Evolutionary conservation across 495 filamentous ascomycete genomes (phyloP), one percentile per base, ranked within the genome.

Genomic region (Sporormia fimetaria): DNA sequence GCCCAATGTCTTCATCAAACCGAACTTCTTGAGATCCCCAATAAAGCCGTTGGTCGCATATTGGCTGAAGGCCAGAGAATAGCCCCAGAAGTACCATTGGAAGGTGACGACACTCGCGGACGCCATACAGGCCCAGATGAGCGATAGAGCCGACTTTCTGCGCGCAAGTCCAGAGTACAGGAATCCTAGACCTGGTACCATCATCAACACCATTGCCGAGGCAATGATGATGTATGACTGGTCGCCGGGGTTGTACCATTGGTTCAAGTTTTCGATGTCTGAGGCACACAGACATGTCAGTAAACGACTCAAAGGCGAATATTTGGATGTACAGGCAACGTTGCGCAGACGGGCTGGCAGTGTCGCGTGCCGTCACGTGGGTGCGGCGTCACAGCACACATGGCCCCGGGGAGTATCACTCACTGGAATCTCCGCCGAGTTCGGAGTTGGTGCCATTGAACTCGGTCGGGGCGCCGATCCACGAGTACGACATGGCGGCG

Each of bases 201-300:
- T 94, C 64, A 93, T 63, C 64, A 98, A 62, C 36, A 98, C 90
- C 90, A 98, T 94, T 54, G 82, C 87, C 39, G 88, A 78, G 32
- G 84, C 70, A 26, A 96, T 66, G 55, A 98, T 74, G 62, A 98
- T 95, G 66, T 86, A 98, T 60, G 84, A 82, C 62, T 75, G 69
- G 52, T 85, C 80, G 40, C 80, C 81, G 8, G 76, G 62, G 42
- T 73, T 59, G 54, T 66, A 81, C 85, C 86, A 87, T 78, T 87
- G 86, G 67, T 94, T 94, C 51, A 92, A 55, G 63, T 86, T 87
- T 55, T 83, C 79, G 55, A 56, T 63, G 44, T 68, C 80, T 86
- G 51, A 21, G 18, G 21, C 11, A 10, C 9, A 11, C 7, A 29
- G 15, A n/a, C 21, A 21, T 28, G 44, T 33, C 21, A 27, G 31